Conservation (phyloP, 2,329 filamentous ascomycete genomes). For the Ascochyta rabiei region DNA sequence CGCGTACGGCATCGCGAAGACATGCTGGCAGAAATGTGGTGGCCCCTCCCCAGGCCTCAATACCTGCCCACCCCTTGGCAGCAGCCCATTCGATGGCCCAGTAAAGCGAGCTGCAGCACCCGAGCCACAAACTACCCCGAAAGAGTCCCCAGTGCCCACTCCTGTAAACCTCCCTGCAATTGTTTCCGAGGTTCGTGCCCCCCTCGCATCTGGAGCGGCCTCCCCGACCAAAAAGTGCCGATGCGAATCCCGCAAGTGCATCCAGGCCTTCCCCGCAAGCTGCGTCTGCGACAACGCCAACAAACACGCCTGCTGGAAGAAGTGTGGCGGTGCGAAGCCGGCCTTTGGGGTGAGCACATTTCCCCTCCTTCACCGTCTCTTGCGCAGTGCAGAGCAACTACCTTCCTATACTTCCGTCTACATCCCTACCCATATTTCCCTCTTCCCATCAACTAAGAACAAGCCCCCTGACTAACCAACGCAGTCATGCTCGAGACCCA, state of each 20-base stretch:
- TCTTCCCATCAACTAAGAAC: not conserved
- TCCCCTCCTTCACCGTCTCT: not conserved
- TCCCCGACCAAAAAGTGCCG: conserved; percentile 14
- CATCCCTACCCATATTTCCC: not conserved
- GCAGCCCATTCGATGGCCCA: not conserved
- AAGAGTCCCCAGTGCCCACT: not conserved
- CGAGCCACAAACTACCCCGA: not conserved
- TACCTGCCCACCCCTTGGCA: conserved; percentile 15
- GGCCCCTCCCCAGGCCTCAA: conserved; percentile 24
- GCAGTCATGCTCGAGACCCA: not conserved
- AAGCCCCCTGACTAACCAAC: not conserved
- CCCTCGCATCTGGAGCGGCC: not conserved
- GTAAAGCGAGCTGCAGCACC: conserved; percentile 7
- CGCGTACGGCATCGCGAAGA: conserved; percentile 25
- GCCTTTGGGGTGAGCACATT: conserved; percentile 7
- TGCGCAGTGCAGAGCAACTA: not conserved
- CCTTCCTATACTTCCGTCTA: not conserved
- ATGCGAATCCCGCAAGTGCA: conserved; percentile 30
- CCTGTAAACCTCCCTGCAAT: not conserved
- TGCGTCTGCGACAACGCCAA: conserved; percentile 38
- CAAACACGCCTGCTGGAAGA: conserved; percentile 25
- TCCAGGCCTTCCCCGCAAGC: conserved; percentile 32
- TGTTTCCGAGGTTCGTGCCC: not conserved
- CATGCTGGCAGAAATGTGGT: conserved; percentile 40
- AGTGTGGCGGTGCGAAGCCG: conserved; percentile 35